Evolutionary conservation across 495 filamentous ascomycete species (phyloP), one percentile per base, ranked within the genome.

Genomic region (Darksidea phi): DNA sequence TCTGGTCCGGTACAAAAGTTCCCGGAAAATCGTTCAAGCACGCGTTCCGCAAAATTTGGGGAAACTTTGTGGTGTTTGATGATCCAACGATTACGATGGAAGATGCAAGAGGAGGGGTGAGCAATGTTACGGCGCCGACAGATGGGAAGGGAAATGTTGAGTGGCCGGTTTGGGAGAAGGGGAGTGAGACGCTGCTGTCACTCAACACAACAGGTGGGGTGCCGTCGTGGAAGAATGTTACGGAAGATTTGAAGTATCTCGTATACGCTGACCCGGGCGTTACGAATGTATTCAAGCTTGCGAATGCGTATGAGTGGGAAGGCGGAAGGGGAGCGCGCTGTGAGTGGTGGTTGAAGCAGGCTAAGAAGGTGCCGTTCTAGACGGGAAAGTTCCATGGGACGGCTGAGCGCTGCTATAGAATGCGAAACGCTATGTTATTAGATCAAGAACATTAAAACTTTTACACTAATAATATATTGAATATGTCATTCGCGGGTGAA

Each of bases 11-110:
- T 13, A 20, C 57, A 6, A 6, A 18, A 1, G 46, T 54, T 0
- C 66, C 66, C 13, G 64, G 64, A 8, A 56, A 18, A 12, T 50
- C 13, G 20, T 67, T 67, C 47, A 66, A 52, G 11, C 51, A 57
- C 51, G 67, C 64, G 2, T 67, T 70, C 38, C 59, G 62, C 37
- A 59, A 56, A 37, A 59, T 70, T 21, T 67, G 64, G 64, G 64
- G 64, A n/a, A 61, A 25, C 15, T 70, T 70, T 60, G 65, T 70
- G 23, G 55, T 47, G 0, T 6, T 48, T 0, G 57, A 69, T 28
- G 26, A 59, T 5, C 63, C 63, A 10, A 56, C 59, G 6, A 61
- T 66, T 12, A 38, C 17, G 12, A 32, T 61, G 3, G 48, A 6
- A 0, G 59, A 70, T 52, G 59, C 67, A 8, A 63, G 47, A 23